Conservation (phyloP, 768 basidiomycete species). For the Cystofilobasidium bisporidii region DNA sequence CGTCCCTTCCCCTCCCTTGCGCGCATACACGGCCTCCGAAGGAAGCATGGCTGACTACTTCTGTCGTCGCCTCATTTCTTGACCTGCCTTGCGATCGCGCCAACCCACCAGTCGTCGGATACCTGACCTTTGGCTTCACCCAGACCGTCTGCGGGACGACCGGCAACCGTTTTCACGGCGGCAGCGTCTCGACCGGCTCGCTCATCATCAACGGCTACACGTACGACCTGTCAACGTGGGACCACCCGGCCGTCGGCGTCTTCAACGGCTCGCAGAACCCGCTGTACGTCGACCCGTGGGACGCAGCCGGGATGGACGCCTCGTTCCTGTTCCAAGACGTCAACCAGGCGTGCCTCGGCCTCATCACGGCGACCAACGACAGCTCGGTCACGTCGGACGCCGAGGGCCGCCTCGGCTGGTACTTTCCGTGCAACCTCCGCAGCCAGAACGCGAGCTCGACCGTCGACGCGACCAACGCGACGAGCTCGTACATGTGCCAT, state of each 20-base stretch:
- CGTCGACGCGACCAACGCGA: conserved; percentile 63
- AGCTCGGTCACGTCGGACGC: conserved; percentile 41
- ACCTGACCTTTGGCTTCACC: conserved; percentile 97
- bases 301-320: conserved; percentile 75
- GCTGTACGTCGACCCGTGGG: conserved; percentile 63
- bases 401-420: conserved; percentile 61
- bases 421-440: conserved; percentile 92
- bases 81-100: too few relatives aligned
- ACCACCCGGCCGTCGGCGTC: conserved; percentile 58
- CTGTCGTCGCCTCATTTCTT: too few relatives aligned
- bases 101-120: conserved; percentile 57
- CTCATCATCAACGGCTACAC: conserved; percentile 90
- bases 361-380: conserved; percentile 56
- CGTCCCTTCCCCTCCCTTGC: background rate
- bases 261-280: conserved; percentile 82
- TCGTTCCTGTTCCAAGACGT: conserved; percentile 91
- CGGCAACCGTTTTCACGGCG: conserved; percentile 70
- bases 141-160: conserved; percentile 83
- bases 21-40: too few relatives aligned
- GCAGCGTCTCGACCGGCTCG: conserved; percentile 62
- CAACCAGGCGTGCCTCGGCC: conserved; percentile 66
- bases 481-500: conserved; percentile 62
- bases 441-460: conserved; percentile 57
- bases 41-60: too few relatives aligned
- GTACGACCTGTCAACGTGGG: conserved; percentile 81